phyloP scores from a whole-genome alignment of 2,329 filamentous ascomycete species.

The Aspergillus fumigatiaffinis region DNA sequence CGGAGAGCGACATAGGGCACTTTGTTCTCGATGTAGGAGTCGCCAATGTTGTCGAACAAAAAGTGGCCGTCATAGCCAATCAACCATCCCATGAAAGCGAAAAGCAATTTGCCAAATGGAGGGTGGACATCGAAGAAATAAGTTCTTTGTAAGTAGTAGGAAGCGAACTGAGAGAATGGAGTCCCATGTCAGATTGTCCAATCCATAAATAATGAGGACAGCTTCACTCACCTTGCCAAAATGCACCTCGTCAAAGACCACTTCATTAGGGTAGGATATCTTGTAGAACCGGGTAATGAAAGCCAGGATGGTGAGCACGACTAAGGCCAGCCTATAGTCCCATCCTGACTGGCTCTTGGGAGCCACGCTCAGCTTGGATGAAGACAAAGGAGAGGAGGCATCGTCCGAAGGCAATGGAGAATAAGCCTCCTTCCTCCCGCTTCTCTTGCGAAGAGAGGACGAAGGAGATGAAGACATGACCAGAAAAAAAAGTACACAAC shows the following conservation, averaged over 20 bases:
- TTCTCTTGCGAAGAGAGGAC: constrained; percentile 41
- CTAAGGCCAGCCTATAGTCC: constrained; percentile 78
- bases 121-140: constrained; percentile 99
- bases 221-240: constrained; percentile 81
- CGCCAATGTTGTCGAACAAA: constrained; percentile 98
- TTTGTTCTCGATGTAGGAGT: constrained; percentile 95
- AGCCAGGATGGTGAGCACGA: constrained; percentile 73
- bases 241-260: constrained; percentile 98
- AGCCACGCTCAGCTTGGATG: constrained; percentile 8
- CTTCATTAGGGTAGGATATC: constrained; percentile 90
- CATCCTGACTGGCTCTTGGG: constrained; percentile 55
- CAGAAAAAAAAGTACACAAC: constrained; percentile 12
- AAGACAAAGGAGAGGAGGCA: constrained; percentile 18
- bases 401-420: constrained; percentile 22
- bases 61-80: constrained; percentile 96
- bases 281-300: constrained; percentile 95
- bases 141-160: constrained; percentile 85
- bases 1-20: constrained; percentile 97
- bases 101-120: constrained; percentile 95
- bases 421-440: constrained; percentile 34
- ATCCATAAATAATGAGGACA: background rate
- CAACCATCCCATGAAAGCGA: constrained; percentile 94
- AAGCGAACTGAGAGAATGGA: constrained; percentile 42
- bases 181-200: background rate
- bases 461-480: constrained; percentile 34